Evolutionary conservation across 2,329 filamentous ascomycete species (phyloP), one percentile per base, ranked within the genome.

Genomic region (Fusarium sulawesiense): DNA sequence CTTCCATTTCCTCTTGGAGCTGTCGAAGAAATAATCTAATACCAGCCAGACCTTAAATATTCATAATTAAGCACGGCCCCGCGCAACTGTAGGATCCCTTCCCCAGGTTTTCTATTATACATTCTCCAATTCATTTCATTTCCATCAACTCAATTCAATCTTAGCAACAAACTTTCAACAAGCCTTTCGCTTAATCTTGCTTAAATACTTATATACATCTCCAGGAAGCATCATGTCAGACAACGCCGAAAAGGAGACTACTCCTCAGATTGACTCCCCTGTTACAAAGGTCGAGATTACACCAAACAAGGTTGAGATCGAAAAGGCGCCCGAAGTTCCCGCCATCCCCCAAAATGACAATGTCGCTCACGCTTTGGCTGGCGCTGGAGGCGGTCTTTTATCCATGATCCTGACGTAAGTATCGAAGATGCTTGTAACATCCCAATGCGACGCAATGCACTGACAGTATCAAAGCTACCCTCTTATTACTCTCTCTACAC

Each of bases 401-500:
- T 97, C 96, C 74, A 99, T 98, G 93, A 88, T 94, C 74, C 83
- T 99, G 81, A 99, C 96, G 90, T 97, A 88, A 69, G 86, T 48
- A 54, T 41, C 48, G 18, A 51, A 41, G 34, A 23, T 30, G 25
- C 45, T 25, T 64, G 42, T 51, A 29, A 61, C 60, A 42, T n/a
- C 41, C 23, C 42, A 59, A 61, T 59, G 30, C 62, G 47, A 58
- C 68, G 30, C 45, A 59, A 64, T 61, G 37, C 53, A 45, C 69
- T 71, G 29, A 71, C 70, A 57, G 51, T 37, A 44, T 23, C 21
- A 57, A 77, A 96, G 93, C 73, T 98, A 98, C 81, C 96, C 96
- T 44, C 90, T 99, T 75, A 97, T 99, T 78, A 98, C 96, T 34
- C 91, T 99, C 70, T 99, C 96, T 23, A 99, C 96, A 34, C 92